phyloP scores from a whole-genome alignment of 768 basidiomycete genomes.

The Tulasnella sp. region DNA sequence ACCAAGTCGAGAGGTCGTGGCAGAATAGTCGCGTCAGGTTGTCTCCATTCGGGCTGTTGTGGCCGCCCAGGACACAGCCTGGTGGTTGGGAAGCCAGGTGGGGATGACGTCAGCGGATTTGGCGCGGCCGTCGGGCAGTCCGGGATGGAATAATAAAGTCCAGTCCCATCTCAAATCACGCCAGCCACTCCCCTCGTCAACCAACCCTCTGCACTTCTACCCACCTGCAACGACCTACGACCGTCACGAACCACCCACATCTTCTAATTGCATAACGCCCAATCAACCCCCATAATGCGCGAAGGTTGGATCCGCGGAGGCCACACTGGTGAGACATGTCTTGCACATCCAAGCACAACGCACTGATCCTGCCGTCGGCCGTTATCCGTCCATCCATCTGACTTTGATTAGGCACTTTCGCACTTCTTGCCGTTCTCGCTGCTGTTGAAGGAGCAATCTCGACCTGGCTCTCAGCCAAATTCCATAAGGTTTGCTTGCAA shows the following conservation, averaged over 20 bases:
- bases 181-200: not conserved
- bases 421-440: constrained; percentile 55
- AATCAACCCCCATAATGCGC: not conserved
- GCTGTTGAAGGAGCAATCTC: constrained; percentile 57
- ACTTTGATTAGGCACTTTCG: constrained; percentile 47
- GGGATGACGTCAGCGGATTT: not conserved
- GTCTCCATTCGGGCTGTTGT: no score
- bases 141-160: not conserved
- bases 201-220: not conserved
- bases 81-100: no score
- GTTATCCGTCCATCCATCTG: not conserved
- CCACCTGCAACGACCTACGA: not conserved
- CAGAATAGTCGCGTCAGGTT: no score
- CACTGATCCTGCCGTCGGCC: not conserved
- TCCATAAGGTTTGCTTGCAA: constrained; percentile 41
- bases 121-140: not conserved
- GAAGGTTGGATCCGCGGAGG: constrained; percentile 50
- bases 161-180: not conserved
- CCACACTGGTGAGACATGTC: constrained; percentile 50
- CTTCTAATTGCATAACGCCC: not conserved
- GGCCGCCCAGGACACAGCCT: no score
- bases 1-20: no score
- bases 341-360: not conserved
- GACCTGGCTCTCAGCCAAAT: constrained; percentile 65
- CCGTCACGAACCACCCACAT: not conserved